Conservation (phyloP, 1,284 basidiomycete genomes). For the Golubevia sp. region DNA sequence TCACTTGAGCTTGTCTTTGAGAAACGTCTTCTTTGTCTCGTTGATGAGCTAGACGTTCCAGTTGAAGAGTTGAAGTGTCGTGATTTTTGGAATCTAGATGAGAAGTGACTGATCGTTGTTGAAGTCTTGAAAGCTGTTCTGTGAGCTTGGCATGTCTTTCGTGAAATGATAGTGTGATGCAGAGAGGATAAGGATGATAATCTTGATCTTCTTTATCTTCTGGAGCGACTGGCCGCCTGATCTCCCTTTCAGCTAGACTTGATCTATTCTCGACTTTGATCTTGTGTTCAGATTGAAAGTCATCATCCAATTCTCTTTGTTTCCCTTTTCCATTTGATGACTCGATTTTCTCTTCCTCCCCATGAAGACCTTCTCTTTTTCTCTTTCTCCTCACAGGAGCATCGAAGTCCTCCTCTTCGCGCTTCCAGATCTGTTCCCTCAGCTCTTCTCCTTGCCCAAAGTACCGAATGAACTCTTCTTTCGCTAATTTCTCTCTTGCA, state of each 20-base stretch:
- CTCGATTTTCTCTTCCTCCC: neutral
- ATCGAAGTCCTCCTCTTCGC: too few relatives aligned
- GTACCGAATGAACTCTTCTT: neutral
- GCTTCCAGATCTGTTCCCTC: neutral
- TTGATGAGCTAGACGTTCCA: too few relatives aligned
- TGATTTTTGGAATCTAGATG: too few relatives aligned
- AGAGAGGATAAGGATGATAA: neutral
- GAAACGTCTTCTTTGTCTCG: too few relatives aligned
- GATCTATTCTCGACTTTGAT: neutral
- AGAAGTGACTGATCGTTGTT: too few relatives aligned
- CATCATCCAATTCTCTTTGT: neutral
- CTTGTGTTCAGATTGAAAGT: neutral
- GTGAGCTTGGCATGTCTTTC: neutral
- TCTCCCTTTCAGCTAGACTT: too few relatives aligned
- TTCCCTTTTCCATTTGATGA: neutral
- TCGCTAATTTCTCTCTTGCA: neutral
- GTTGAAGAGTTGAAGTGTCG: too few relatives aligned
- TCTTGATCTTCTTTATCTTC: neutral
- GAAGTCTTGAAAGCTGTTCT: neutral
- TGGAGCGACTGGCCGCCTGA: too few relatives aligned
- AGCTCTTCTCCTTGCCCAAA: neutral
- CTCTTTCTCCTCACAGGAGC: too few relatives aligned
- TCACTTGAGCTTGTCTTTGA: too few relatives aligned
- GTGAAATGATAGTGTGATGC: neutral
- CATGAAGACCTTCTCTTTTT: too few relatives aligned